A percentile compares a stretch with the other conserved stretches of the same genome.
phyloP scores from a whole-genome alignment of 2,329 filamentous ascomycete species.

The Tympanopsis confertula region DNA sequence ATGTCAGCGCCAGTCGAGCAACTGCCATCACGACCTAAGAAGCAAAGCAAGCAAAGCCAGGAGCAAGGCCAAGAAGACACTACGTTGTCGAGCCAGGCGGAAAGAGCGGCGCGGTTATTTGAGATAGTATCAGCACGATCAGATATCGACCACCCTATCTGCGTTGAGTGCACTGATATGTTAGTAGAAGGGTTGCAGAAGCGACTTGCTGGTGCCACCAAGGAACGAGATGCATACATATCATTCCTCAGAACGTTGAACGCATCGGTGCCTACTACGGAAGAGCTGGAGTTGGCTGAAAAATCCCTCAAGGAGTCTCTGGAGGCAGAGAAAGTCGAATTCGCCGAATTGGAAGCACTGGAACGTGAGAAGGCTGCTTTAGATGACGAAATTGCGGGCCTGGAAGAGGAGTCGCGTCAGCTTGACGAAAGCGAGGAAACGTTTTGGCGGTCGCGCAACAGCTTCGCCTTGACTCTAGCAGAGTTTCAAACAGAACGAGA shows the following conservation, averaged over 20 bases:
- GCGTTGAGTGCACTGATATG: slow-evolving; percentile 85
- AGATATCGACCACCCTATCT: slow-evolving; percentile 92
- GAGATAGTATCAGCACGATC: slow-evolving; percentile 85
- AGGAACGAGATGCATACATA: slow-evolving; percentile 81
- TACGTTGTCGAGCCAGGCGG: slow-evolving; percentile 36
- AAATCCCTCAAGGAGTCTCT: slow-evolving; percentile 45
- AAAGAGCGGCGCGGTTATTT: slow-evolving; percentile 59
- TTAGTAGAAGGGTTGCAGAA: slow-evolving; percentile 77
- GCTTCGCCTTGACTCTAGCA: slow-evolving; percentile 65
- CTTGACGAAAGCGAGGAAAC: slow-evolving; percentile 75
- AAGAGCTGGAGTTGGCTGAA: slow-evolving; percentile 58
- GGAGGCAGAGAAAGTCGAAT: slow-evolving; percentile 56
- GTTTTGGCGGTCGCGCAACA: slow-evolving; percentile 85
- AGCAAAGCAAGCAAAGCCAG: slow-evolving; percentile 1
- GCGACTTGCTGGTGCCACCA: slow-evolving; percentile 60
- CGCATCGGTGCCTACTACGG: slow-evolving; percentile 58
- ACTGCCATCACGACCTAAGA: slow-evolving; percentile 1
- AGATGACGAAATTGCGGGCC: slow-evolving; percentile 66
- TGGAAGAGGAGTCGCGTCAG: slow-evolving; percentile 69
- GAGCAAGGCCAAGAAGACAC: slow-evolving; percentile 18
- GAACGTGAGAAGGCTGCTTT: slow-evolving; percentile 71
- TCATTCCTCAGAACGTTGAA: slow-evolving; percentile 75
- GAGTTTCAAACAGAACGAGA: slow-evolving; percentile 82
- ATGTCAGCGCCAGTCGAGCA: not conserved
- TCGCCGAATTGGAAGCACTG: slow-evolving; percentile 64